These are phyloP conservation scores for Lasiosphaeria ovina DNA, from an alignment of 495 filamentous ascomycete genomes.

Conservation along the genomic window DNA sequence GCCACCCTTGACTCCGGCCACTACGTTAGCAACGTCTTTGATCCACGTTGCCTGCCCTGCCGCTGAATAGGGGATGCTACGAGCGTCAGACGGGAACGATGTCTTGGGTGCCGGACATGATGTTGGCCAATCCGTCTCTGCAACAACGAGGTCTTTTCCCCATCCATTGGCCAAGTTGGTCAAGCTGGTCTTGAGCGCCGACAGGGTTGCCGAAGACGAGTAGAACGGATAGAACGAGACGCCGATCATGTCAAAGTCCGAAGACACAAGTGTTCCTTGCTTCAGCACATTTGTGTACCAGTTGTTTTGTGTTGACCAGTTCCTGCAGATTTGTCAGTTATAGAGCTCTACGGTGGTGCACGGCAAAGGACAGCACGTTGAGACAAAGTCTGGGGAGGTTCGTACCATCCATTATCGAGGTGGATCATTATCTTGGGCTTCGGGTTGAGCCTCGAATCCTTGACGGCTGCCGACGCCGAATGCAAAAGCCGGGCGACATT, in stretches of 20 bases:
- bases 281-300: slow-evolving; percentile 60
- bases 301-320: slow-evolving; percentile 60
- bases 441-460: slow-evolving; percentile 55
- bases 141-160: slow-evolving; percentile 60
- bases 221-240: slow-evolving; percentile 73
- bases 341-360: background rate
- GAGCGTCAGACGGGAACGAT: slow-evolving; percentile 57
- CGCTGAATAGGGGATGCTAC: slow-evolving; percentile 56
- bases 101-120: slow-evolving; percentile 54
- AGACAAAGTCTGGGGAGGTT: background rate
- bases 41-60: slow-evolving; percentile 60
- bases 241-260: slow-evolving; percentile 68
- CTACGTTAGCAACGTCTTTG: slow-evolving; percentile 51
- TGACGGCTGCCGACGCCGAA: slow-evolving; percentile 61
- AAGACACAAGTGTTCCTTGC: slow-evolving; percentile 47
- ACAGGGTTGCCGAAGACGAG: slow-evolving; percentile 52
- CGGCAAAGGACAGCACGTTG: background rate
- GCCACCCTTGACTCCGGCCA: slow-evolving; percentile 50
- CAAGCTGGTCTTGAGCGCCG: slow-evolving; percentile 53
- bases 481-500: slow-evolving; percentile 63
- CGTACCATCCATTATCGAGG: slow-evolving; percentile 62
- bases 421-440: slow-evolving; percentile 67
- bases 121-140: slow-evolving; percentile 68
- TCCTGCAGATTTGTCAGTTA: slow-evolving; percentile 28
- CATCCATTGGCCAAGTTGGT: slow-evolving; percentile 57